phyloP scores from a whole-genome alignment of 148 eudicot genomes.

The Arctostaphylos glauca region DNA sequence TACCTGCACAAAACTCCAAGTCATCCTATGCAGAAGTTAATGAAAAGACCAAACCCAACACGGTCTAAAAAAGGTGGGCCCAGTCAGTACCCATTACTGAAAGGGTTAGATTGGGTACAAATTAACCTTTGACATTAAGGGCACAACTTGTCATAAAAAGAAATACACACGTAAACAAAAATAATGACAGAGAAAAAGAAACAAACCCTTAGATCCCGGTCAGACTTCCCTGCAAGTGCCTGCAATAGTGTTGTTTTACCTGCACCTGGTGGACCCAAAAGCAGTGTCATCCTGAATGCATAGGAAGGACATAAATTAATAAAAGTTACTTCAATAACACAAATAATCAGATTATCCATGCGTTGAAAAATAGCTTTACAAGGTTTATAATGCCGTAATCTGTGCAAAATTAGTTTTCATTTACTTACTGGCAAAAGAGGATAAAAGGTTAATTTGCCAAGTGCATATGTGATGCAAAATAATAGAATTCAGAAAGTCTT shows the following conservation, averaged over 20 bases:
- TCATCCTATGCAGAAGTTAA: not conserved
- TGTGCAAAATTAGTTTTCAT: not conserved
- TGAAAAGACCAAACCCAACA: not conserved
- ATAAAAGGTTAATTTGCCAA: not conserved
- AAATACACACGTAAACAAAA: not conserved
- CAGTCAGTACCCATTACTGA: not conserved
- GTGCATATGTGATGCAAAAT: not conserved
- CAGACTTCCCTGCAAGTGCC: constrained; percentile 44
- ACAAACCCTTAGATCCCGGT: constrained; percentile 34
- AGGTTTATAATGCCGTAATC: no score
- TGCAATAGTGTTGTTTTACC: constrained; percentile 46
- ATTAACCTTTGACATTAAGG: not conserved
- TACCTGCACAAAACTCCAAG: constrained; percentile 17
- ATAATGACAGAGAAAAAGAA: not conserved
- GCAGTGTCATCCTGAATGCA: constrained; percentile 41
- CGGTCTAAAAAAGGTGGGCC: not conserved
- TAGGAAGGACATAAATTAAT: not conserved
- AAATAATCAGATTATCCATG: not conserved
- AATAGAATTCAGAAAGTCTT: not conserved
- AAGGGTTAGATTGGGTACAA: not conserved
- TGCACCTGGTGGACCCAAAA: constrained; percentile 48
- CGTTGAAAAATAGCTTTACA: no score
- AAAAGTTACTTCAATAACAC: not conserved
- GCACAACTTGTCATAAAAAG: not conserved
- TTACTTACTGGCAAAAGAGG: not conserved